Base-by-base conservation (phyloP, 1,139 yeast genomes). In the Chernovozyma aurita region DNA sequence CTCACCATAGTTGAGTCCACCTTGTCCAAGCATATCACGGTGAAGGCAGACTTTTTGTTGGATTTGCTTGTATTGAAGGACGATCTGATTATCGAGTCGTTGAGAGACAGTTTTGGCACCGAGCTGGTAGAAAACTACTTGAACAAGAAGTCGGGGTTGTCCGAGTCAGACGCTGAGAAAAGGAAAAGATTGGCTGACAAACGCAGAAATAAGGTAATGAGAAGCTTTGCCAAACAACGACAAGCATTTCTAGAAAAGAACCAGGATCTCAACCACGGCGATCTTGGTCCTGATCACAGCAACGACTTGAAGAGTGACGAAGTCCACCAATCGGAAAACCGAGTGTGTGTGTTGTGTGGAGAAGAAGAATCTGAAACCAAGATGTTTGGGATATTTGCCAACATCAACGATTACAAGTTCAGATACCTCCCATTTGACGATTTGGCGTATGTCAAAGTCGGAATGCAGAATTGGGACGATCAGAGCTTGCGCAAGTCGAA, bases 271-370 rank as follows among this genome's bases (percentile, higher is more conserved):
- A 46, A 35, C 11, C 25, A 29, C 30, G 26, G 38, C 41, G 11
- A 33, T 34, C 0, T 24, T 37, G 6, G 9, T 13, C 46, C 40
- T 1, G 24, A 27, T 11, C 6, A 16, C 6, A 7, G 9, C 5
- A 16, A 16, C 5, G 20, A 17, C 5, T 12, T 17, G 7, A 16
- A 14, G 12, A 29, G 36, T 7, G 47, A 45, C 4, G n/a, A n/a
- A n/a, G n/a, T n/a, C n/a, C n/a, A n/a, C n/a, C n/a, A n/a, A n/a
- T n/a, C n/a, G n/a, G n/a, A n/a, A n/a, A 39, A 42, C n/a, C 55
- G 77, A 40, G 57, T 58, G 2, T 84, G 94, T 61, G 82, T 84
- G 1, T 52, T 79, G 13, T 84, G 94, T 57, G 87, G 84, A 38
- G 83, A 78, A 41, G 59, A 67, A 1, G 80, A 75, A 39, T 59